A percentile compares a stretch with the other conserved stretches of the same genome.
These are phyloP conservation scores for Phialophora macrospora DNA, from an alignment of 2,329 filamentous ascomycete genomes.

Conservation along the genomic window DNA sequence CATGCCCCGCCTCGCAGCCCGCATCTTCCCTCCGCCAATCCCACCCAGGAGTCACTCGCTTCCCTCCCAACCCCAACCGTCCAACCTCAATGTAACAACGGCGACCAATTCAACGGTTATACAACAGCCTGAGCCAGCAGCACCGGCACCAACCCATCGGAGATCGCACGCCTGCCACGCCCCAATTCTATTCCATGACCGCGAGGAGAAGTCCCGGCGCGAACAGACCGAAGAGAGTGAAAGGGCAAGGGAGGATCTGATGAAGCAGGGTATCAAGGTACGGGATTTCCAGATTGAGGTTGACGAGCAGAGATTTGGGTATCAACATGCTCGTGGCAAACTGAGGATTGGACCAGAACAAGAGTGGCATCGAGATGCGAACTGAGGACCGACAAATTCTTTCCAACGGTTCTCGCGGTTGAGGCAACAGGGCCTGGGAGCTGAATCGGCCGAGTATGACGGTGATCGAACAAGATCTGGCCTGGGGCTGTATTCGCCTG, in stretches of 20 bases:
- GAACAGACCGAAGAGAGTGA: conserved; percentile 27
- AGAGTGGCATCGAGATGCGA: not conserved
- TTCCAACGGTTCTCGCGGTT: not conserved
- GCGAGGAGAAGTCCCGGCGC: conserved; percentile 15
- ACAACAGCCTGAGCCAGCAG: conserved; percentile 6
- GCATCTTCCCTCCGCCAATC: conserved; percentile 18
- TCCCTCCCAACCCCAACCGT: not conserved
- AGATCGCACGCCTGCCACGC: not conserved
- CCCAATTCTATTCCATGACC: conserved; percentile 20
- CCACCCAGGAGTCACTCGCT: conserved; percentile 4
- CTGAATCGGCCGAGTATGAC: not conserved
- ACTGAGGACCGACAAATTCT: not conserved
- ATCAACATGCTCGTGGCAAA: not conserved
- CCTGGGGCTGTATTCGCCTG: not conserved
- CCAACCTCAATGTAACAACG: not conserved
- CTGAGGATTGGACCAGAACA: not conserved
- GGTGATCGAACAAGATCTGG: not conserved
- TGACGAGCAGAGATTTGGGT: conserved; percentile 16
- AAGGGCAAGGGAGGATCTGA: conserved; percentile 25
- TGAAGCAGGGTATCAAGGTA: conserved; percentile 31
- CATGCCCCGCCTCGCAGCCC: conserved; percentile 22
- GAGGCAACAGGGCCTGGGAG: not conserved
- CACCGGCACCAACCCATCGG: conserved; percentile 4
- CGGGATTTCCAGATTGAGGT: conserved; percentile 33
- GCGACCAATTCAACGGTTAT: not conserved